Percentiles rank a stretch among this genome's conserved stretches.
These are phyloP conservation scores for Graphilbum fragrans DNA, from an alignment of 2,329 filamentous ascomycete genomes.

Conservation along the genomic window DNA sequence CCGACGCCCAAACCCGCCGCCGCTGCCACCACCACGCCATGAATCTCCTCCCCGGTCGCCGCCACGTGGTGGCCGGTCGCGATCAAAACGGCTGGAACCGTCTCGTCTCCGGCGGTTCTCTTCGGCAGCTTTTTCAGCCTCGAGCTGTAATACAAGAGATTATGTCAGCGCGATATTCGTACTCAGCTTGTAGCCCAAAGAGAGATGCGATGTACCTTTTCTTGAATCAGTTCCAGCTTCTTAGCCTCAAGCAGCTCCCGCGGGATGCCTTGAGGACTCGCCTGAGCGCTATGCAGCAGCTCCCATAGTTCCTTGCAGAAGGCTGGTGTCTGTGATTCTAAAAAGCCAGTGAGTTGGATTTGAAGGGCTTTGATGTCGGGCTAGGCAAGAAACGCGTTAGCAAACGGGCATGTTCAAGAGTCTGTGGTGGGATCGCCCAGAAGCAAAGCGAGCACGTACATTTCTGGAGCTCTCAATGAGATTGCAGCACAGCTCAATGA, in stretches of 20 bases:
- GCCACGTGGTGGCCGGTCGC: conserved; percentile 6
- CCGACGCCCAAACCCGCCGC: conserved; percentile 37
- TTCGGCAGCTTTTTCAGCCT: conserved; percentile 72
- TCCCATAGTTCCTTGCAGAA: conserved; percentile 96
- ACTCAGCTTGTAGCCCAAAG: neutral
- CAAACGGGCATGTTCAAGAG: neutral
- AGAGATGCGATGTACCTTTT: conserved; percentile 53
- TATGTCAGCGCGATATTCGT: neutral
- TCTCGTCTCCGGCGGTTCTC: conserved; percentile 61
- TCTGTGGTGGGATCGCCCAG: no score
- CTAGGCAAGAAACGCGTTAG: conserved; percentile 29
- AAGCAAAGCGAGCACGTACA: conserved; percentile 39
- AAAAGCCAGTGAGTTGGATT: conserved; percentile 86
- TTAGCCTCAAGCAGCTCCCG: conserved; percentile 93
- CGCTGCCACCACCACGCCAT: conserved; percentile 40
- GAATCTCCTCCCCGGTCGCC: conserved; percentile 30
- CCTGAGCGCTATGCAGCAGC: conserved; percentile 79
- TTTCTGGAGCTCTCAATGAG: conserved; percentile 61
- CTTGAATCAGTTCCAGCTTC: conserved; percentile 86
- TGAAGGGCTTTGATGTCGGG: conserved; percentile 93
- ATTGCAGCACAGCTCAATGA: conserved; percentile 71
- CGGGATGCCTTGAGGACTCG: conserved; percentile 78
- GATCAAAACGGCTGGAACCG: conserved; percentile 36
- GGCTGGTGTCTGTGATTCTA: conserved; percentile 76
- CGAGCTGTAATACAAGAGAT: conserved; percentile 46